A percentile compares a stretch with the other conserved stretches of the same genome.
Evolutionary conservation across 768 basidiomycete genomes (phyloP).

Genomic region (Amyloporia xantha): DNA sequence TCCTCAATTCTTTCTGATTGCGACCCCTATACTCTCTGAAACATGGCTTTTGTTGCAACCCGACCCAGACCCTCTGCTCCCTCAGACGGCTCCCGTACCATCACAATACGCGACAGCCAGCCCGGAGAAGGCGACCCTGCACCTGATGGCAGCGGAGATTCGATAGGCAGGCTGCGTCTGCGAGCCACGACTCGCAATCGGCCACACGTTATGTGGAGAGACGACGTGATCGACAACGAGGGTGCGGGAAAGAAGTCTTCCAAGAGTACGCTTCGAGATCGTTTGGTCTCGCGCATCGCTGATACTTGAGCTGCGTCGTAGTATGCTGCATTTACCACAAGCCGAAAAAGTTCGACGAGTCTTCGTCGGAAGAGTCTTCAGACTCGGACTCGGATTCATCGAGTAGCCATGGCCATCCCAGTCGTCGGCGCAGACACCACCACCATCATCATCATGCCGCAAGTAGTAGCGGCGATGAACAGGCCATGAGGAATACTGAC

Average conservation of each 20-base stretch:
- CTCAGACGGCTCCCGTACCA: constrained; percentile 29
- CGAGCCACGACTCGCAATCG: constrained; percentile 40
- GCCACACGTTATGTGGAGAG: constrained; percentile 71
- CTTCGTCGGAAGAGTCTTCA: constrained; percentile 53
- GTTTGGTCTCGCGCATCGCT: not conserved
- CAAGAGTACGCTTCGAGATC: constrained; percentile 60
- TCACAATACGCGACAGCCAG: constrained; percentile 28
- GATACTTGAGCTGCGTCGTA: constrained; percentile 24
- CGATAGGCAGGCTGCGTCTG: constrained; percentile 48
- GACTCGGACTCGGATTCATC: constrained; percentile 40
- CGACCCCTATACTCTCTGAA: too few relatives aligned
- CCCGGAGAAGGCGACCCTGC: constrained; percentile 23
- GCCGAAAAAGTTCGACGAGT: constrained; percentile 74
- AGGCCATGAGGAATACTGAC: constrained; percentile 11
- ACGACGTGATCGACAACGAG: constrained; percentile 88
- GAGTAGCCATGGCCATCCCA: constrained; percentile 8
- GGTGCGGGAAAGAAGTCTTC: constrained; percentile 84
- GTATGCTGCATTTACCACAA: constrained; percentile 96
- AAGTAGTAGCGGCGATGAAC: constrained; percentile 9
- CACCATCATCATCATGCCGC: constrained; percentile 13
- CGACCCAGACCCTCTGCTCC: constrained; percentile 10
- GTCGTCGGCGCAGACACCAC: constrained; percentile 13
- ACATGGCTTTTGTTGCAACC: constrained; percentile 5
- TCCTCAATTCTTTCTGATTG: too few relatives aligned
- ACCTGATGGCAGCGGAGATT: constrained; percentile 11